Conservation (phyloP, 208 protist species). For the Lotmaria passim region DNA sequence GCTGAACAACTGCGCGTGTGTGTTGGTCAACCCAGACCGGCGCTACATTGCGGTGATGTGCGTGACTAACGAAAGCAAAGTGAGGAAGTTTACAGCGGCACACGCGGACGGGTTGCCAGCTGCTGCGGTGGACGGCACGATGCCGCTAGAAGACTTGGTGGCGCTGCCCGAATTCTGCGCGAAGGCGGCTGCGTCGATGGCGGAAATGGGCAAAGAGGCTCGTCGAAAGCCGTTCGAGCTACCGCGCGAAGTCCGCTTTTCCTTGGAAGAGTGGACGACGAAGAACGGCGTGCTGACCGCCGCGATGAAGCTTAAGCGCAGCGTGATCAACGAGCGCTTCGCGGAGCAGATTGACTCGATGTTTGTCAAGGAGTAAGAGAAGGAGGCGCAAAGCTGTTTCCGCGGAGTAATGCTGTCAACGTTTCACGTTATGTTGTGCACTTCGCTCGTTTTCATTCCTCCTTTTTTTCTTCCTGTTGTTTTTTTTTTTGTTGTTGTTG, state of each 20-base stretch:
- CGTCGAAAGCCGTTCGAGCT: slow-evolving; percentile 56
- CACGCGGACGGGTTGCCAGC: slow-evolving; percentile 22
- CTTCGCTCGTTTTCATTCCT: too few species aligned
- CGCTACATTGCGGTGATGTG: slow-evolving; percentile 64
- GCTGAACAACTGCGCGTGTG: slow-evolving; percentile 66
- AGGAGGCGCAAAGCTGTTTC: neutral
- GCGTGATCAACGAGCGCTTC: slow-evolving; percentile 55
- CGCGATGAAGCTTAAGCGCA: slow-evolving; percentile 78
- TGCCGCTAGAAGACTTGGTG: slow-evolving; percentile 26
- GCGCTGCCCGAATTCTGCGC: slow-evolving; percentile 33
- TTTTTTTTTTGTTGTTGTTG: too few species aligned
- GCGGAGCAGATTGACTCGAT: slow-evolving; percentile 50
- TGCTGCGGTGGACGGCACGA: neutral
- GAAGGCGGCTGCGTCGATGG: slow-evolving; percentile 36
- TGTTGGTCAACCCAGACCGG: slow-evolving; percentile 64
- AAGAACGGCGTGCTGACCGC: slow-evolving; percentile 80
- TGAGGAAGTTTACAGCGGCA: slow-evolving; percentile 46
- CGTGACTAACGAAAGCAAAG: slow-evolving; percentile 64
- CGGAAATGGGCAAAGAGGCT: slow-evolving; percentile 15
- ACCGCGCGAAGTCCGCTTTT: slow-evolving; percentile 42
- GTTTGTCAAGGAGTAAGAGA: slow-evolving; percentile 41
- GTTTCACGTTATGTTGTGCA: too few species aligned
- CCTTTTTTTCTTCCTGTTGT: too few species aligned
- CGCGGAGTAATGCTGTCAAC: neutral
- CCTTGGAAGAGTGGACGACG: slow-evolving; percentile 75